Evolutionary conservation across 805 yeast genomes (phyloP), one percentile per base, ranked within the genome.

Genomic region (Candida sithepensis): DNA sequence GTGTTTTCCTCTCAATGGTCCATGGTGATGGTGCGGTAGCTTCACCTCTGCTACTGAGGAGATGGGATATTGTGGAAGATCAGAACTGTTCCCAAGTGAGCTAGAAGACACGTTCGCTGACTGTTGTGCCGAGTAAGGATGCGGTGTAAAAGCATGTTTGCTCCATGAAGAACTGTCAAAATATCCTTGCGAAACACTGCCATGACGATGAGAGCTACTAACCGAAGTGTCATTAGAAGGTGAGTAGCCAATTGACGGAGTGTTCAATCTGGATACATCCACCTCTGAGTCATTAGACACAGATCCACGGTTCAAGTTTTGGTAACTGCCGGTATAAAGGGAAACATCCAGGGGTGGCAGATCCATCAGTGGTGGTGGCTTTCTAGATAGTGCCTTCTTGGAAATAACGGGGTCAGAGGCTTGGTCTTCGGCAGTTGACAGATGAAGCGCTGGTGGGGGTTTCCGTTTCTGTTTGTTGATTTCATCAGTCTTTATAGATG

Each of bases 11-110:
- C 60, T 48, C n/a, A 56, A 45, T 3, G 55, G 58, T 7, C 58
- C 60, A 33, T 55, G 61, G 37, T 53, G 60, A 22, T 56, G 60
- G 47, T 53, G 57, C 8, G 60, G 59, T 6, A 50, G 18, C 9
- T 47, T 39, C 24, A 43, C 45, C 9, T 50, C 56, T 6, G 46
- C 47, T 14, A 45, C 23, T 1, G 56, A 48, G 2, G 54, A 52
- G 14, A 53, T 48, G 3, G 61, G 55, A 39, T 59, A 59, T 41
- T 56, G 57, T 1, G 61, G 61, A 3, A 58, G 45, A 20, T 50
- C 53, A 3, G 51, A 39, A 23, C 20, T 12, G 8, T 13, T 7
- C 8, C 19, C 41, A 4, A 20, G 9, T 4, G 21, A 4, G 16
- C 12, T 24, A 14, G n/a, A 36, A 39, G 21, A 39, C n/a, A 21